Evolutionary conservation across 2,329 filamentous ascomycete species (phyloP).

Genomic region (Colletotrichum cuscutae): DNA sequence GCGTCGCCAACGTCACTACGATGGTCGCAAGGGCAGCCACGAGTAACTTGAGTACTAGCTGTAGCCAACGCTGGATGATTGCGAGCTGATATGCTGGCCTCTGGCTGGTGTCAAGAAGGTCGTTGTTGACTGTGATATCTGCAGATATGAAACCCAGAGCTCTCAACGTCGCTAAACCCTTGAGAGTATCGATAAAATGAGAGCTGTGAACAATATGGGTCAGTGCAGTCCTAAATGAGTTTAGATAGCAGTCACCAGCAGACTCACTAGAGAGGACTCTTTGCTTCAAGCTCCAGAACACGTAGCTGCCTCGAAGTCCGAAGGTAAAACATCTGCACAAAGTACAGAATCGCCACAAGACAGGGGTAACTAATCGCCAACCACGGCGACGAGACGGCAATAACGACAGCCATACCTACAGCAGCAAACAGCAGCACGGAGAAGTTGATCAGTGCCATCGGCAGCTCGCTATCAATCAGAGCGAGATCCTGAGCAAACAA

Average conservation of each 20-base stretch:
- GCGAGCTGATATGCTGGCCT: slow-evolving; percentile 66
- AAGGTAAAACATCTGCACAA: slow-evolving; percentile 67
- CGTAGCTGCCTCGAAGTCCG: slow-evolving; percentile 69
- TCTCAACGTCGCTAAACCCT: slow-evolving; percentile 65
- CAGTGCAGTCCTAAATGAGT: not conserved
- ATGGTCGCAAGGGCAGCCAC: slow-evolving; percentile 59
- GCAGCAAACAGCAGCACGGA: slow-evolving; percentile 38
- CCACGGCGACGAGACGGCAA: slow-evolving; percentile 54
- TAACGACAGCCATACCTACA: slow-evolving; percentile 58
- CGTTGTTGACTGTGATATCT: slow-evolving; percentile 54
- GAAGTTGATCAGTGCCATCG: slow-evolving; percentile 45
- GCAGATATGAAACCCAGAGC: slow-evolving; percentile 65
- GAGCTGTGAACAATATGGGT: slow-evolving; percentile 41
- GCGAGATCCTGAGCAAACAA: slow-evolving; percentile 58
- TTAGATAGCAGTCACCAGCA: no score
- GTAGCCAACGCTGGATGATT: slow-evolving; percentile 68
- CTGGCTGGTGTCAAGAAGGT: slow-evolving; percentile 64
- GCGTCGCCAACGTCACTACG: slow-evolving; percentile 60
- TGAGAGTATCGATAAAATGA: slow-evolving; percentile 66
- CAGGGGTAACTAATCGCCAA: slow-evolving; percentile 62
- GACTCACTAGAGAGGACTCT: slow-evolving; percentile 65
- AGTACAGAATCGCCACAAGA: slow-evolving; percentile 56
- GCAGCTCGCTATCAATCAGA: slow-evolving; percentile 52
- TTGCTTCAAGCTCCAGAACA: slow-evolving; percentile 70
- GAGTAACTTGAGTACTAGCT: slow-evolving; percentile 59